These are phyloP conservation scores for Asterophora lycoperdoides DNA, from an alignment of 768 basidiomycete genomes.

Conservation along the genomic window DNA sequence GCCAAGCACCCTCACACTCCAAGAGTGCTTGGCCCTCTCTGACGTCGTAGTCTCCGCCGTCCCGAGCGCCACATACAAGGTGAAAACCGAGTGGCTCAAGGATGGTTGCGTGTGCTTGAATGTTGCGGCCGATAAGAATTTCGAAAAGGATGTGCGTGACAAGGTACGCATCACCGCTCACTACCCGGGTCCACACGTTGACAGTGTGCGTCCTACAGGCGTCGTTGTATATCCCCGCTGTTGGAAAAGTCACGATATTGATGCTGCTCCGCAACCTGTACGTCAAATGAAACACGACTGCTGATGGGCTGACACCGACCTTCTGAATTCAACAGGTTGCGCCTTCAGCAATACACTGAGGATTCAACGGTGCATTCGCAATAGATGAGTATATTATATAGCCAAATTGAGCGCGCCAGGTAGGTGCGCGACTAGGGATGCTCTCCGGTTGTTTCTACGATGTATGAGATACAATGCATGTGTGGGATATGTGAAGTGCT, in stretches of 20 bases:
- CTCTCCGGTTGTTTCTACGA: constrained; percentile 22
- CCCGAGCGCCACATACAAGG: constrained; percentile 77
- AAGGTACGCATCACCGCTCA: constrained; percentile 50
- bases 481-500: constrained; percentile 13
- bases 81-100: constrained; percentile 86
- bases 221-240: constrained; percentile 89
- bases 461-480: constrained; percentile 31
- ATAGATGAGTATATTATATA: constrained; percentile 33
- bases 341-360: constrained; percentile 51
- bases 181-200: not conserved
- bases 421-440: constrained; percentile 24
- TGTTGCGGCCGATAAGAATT: constrained; percentile 94
- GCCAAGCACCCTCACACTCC: constrained; percentile 60
- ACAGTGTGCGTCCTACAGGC: constrained; percentile 47
- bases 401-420: constrained; percentile 21
- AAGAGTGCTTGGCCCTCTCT: constrained; percentile 77
- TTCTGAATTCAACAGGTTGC: constrained; percentile 38
- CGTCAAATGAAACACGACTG: constrained; percentile 28
- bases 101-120: constrained; percentile 94
- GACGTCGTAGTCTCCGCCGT: constrained; percentile 97
- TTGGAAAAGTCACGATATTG: constrained; percentile 97
- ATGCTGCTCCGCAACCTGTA: constrained; percentile 97
- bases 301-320: not conserved
- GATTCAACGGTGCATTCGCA: constrained; percentile 21
- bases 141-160: constrained; percentile 87